These are phyloP conservation scores for Globisporangium alternatum DNA, from an alignment of 352 stramenopile species.

Conservation along the genomic window DNA sequence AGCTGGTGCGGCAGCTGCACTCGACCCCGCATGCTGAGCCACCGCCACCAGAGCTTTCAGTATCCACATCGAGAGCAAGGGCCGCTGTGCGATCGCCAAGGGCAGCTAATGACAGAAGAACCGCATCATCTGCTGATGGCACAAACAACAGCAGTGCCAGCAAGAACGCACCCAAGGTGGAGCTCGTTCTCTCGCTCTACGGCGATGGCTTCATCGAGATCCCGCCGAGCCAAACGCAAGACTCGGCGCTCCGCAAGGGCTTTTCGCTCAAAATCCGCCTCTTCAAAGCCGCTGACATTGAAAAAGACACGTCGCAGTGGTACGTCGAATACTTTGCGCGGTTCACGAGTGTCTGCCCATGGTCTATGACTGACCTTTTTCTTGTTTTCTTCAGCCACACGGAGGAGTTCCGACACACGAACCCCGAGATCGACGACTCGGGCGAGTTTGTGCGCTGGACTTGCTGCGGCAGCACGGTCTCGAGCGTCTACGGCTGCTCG, in stretches of 20 bases:
- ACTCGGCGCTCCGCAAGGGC: slow-evolving; percentile 13
- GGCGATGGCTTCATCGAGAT: slow-evolving; percentile 53
- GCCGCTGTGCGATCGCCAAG: not conserved
- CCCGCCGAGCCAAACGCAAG: slow-evolving; percentile 4
- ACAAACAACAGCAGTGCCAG: not conserved
- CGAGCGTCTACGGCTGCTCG: slow-evolving; percentile 55
- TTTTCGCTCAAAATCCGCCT: slow-evolving; percentile 40
- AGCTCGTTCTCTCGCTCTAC: slow-evolving; percentile 42
- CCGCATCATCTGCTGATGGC: not conserved
- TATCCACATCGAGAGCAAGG: not conserved
- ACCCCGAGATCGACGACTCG: slow-evolving; percentile 50
- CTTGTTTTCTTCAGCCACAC: slow-evolving; percentile 15
- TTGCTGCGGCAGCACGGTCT: slow-evolving; percentile 54
- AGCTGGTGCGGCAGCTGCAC: not conserved
- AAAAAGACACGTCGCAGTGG: slow-evolving; percentile 27
- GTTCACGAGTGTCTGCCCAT: not conserved
- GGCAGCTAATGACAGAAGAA: not conserved
- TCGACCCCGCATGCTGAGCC: not conserved
- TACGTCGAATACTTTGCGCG: slow-evolving; percentile 8
- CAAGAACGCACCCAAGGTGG: not conserved
- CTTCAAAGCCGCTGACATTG: slow-evolving; percentile 46
- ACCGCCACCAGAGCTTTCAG: not conserved
- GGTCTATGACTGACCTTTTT: not conserved
- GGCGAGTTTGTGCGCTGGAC: slow-evolving; percentile 62
- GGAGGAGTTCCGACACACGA: slow-evolving; percentile 45